phyloP scores from a whole-genome alignment of 331 rosid species.

The Quercus tomentella region DNA sequence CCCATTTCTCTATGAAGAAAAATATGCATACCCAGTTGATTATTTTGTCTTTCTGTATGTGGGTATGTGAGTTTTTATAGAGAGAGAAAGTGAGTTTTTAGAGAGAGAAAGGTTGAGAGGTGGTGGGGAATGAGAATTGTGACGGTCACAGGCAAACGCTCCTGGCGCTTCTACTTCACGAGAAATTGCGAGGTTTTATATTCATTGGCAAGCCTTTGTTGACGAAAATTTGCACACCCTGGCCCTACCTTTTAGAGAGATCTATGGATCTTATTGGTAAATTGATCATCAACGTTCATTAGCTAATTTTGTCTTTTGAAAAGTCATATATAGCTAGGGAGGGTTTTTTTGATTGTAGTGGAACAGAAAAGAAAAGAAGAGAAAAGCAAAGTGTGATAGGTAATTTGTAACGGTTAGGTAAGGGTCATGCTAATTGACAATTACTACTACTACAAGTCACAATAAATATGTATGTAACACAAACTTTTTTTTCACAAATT shows the following conservation, averaged over 20 bases:
- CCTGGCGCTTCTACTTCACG: slow-evolving; percentile 73
- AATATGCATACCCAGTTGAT: background rate
- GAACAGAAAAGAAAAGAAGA: background rate
- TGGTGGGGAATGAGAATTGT: slow-evolving; percentile 36
- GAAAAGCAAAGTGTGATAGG: background rate
- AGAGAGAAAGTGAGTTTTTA: slow-evolving; percentile 1
- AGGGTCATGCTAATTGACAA: background rate
- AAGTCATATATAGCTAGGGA: slow-evolving; percentile 3
- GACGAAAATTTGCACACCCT: slow-evolving; percentile 8
- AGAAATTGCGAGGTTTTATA: slow-evolving; percentile 28
- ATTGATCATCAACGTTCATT: slow-evolving; percentile 23
- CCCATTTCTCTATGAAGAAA: background rate
- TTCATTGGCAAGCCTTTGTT: background rate
- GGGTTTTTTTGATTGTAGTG: background rate
- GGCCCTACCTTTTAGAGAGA: slow-evolving; percentile 19
- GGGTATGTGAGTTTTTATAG: slow-evolving; percentile 6
- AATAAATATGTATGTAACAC: too few species aligned
- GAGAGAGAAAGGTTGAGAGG: slow-evolving; percentile 1
- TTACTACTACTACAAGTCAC: background rate
- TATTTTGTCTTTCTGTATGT: slow-evolving; percentile 14
- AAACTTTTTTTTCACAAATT: too few species aligned
- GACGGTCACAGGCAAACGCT: slow-evolving; percentile 43
- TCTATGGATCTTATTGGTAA: background rate
- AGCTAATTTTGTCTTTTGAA: slow-evolving; percentile 11
- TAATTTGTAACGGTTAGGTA: background rate